These are phyloP conservation scores for Penicillium cataractarum DNA, from an alignment of 495 filamentous ascomycete genomes.

Conservation along the genomic window DNA sequence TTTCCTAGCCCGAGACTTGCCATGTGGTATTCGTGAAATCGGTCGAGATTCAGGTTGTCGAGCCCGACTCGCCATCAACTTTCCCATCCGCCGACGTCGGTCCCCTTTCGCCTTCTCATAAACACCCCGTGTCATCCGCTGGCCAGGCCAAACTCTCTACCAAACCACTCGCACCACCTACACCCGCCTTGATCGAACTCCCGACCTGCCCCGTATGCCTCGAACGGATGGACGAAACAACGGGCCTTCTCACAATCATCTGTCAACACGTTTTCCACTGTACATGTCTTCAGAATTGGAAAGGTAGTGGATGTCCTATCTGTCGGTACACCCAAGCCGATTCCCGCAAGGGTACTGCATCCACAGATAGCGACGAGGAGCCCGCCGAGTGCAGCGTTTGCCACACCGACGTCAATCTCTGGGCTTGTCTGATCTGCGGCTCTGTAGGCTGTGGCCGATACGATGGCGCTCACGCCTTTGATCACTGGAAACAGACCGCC, in stretches of 20 bases:
- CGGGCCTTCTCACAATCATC: constrained; percentile 89
- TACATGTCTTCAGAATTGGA: constrained; percentile 95
- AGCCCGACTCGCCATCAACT: constrained; percentile 25
- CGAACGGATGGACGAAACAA: constrained; percentile 97
- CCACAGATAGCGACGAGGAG: constrained; percentile 38
- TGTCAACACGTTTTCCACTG: constrained; percentile 99
- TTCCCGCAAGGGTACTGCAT: constrained; percentile 37
- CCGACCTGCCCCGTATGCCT: constrained; percentile 97
- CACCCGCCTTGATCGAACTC: constrained; percentile 84
- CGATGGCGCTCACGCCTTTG: constrained; percentile 89
- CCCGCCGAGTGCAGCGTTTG: constrained; percentile 70
- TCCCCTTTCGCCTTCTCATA: constrained; percentile 47
- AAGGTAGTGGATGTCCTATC: constrained; percentile 89
- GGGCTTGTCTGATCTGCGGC: constrained; percentile 94
- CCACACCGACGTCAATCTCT: constrained; percentile 78
- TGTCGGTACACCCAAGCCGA: constrained; percentile 83
- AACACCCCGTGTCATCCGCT: constrained; percentile 39
- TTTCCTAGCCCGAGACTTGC: constrained; percentile 82
- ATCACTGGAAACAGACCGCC: constrained; percentile 85
- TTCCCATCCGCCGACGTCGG: constrained; percentile 38
- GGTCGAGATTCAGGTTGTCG: constrained; percentile 64
- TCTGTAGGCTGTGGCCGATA: constrained; percentile 93
- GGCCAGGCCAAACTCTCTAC: constrained; percentile 58
- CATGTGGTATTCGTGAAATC: constrained; percentile 95
- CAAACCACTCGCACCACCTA: constrained; percentile 89